phyloP scores from a whole-genome alignment of 192 early-diverging fungal genomes.

The Thamnidium elegans region DNA sequence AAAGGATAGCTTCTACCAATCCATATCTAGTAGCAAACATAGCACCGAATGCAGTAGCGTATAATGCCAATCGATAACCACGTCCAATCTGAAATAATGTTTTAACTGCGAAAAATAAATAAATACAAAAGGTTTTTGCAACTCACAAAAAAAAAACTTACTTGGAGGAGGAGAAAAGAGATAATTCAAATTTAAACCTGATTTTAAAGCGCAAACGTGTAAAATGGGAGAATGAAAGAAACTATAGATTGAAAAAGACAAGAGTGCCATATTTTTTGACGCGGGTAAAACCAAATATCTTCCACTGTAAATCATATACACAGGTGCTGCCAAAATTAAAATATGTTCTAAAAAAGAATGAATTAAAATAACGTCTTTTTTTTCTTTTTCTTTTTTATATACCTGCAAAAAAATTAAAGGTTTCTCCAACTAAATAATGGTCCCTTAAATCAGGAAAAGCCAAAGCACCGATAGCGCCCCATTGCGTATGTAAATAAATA shows the following conservation, averaged over 20 bases:
- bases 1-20: constrained; percentile 14
- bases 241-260: constrained; percentile 50
- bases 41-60: constrained; percentile 22
- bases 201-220: constrained; percentile 40
- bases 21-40: constrained; percentile 32
- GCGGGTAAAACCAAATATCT: constrained; percentile 51
- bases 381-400: neutral
- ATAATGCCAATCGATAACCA: constrained; percentile 25
- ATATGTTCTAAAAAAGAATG: constrained; percentile 39
- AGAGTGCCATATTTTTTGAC: constrained; percentile 41
- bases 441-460: constrained; percentile 51
- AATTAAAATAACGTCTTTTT: too few relatives aligned
- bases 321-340: constrained; percentile 41
- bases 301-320: constrained; percentile 52
- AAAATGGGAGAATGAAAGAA: constrained; percentile 52
- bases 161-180: constrained; percentile 51
- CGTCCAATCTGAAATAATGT: constrained; percentile 23
- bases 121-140: neutral
- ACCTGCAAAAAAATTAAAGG: constrained; percentile 55
- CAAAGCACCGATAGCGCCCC: constrained; percentile 51
- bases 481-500: constrained; percentile 56
- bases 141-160: constrained; percentile 26
- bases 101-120: constrained; percentile 18
- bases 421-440: constrained; percentile 44
- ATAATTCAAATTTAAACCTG: constrained; percentile 50